Conservation (phyloP, 2,329 filamentous ascomycete species). For the Cladosporium phlei region DNA sequence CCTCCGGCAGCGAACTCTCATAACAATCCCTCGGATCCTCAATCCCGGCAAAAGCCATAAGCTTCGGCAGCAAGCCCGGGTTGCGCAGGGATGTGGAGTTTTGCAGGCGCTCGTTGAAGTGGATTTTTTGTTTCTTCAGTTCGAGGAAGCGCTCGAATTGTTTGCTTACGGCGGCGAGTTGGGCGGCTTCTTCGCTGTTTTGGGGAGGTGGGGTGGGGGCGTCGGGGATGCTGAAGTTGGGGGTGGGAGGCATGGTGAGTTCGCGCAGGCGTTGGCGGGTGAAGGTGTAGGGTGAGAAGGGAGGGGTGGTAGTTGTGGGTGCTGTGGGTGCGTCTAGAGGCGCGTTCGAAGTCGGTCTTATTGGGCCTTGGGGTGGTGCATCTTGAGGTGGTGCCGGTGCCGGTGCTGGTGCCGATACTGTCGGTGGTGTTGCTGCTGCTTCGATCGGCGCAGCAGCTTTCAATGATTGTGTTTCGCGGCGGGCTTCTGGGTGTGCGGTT, state of each 20-base stretch:
- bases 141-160: constrained; percentile 71
- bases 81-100: constrained; percentile 64
- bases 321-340: constrained; percentile 19
- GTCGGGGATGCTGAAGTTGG: constrained; percentile 69
- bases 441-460: no score
- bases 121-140: constrained; percentile 69
- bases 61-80: constrained; percentile 65
- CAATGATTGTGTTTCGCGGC: constrained; percentile 8
- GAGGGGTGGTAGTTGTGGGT: constrained; percentile 19
- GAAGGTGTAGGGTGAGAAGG: constrained; percentile 62
- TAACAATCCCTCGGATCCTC: constrained; percentile 58
- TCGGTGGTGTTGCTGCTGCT: no score
- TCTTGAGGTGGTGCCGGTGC: not conserved
- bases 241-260: constrained; percentile 67
- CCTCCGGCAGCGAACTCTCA: constrained; percentile 49
- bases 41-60: constrained; percentile 64
- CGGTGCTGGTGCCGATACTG: not conserved
- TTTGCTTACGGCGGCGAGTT: constrained; percentile 45
- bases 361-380: constrained; percentile 9
- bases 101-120: constrained; percentile 73
- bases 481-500: constrained; percentile 10
- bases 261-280: constrained; percentile 62
- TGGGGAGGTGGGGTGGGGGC: constrained; percentile 57
- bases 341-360: not conserved
- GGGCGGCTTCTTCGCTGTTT: constrained; percentile 26